These are phyloP conservation scores for Nitzschia palea DNA, from an alignment of 108 stramenopile genomes.

Conservation along the genomic window DNA sequence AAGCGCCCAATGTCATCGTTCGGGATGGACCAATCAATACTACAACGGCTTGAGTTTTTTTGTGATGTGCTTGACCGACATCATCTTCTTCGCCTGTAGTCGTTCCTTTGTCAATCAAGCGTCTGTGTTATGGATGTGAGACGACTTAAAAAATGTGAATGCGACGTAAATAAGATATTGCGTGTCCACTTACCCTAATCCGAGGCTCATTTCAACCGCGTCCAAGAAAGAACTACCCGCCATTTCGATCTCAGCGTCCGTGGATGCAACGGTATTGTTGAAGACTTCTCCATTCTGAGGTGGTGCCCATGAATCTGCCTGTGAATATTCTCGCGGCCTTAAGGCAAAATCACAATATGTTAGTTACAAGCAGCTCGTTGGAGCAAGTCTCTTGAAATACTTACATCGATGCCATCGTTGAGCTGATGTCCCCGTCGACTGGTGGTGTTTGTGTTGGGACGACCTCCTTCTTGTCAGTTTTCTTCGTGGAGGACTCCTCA, in stretches of 20 bases:
- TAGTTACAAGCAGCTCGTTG: too few species aligned
- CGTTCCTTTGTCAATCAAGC: not conserved
- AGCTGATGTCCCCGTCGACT: too few species aligned
- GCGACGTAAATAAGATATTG: not conserved
- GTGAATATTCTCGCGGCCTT: too few species aligned
- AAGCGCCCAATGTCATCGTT: constrained; percentile 36
- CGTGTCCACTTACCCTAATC: constrained; percentile 55
- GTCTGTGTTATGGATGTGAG: not conserved
- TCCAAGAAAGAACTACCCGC: constrained; percentile 83
- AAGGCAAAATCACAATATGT: too few species aligned
- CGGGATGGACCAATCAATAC: constrained; percentile 86
- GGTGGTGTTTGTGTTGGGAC: too few species aligned
- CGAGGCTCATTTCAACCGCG: constrained; percentile 64
- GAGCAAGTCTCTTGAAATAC: too few species aligned
- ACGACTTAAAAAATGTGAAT: not conserved
- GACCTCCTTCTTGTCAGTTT: too few species aligned
- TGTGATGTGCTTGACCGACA: constrained; percentile 75
- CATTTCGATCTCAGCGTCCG: constrained; percentile 78
- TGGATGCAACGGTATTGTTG: constrained; percentile 45
- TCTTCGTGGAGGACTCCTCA: not conserved
- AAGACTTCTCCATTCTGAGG: too few species aligned
- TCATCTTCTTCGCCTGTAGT: constrained; percentile 53
- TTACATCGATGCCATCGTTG: too few species aligned
- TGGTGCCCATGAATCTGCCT: too few species aligned
- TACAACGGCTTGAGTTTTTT: constrained; percentile 80